Evolutionary conservation across 1,284 basidiomycete species (phyloP).

Genomic region (Trichosporon faecale): DNA sequence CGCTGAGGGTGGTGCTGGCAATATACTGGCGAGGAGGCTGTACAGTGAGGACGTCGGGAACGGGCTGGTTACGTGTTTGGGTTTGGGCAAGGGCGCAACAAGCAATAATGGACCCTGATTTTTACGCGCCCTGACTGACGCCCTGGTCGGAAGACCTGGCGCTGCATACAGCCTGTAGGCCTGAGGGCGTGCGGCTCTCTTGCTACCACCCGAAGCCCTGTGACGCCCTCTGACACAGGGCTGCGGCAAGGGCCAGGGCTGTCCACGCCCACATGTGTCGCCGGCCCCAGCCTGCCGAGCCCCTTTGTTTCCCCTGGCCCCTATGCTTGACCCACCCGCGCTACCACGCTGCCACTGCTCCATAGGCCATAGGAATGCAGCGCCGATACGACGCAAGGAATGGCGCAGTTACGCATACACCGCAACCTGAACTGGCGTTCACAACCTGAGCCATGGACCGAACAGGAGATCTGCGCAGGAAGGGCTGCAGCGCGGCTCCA

Average conservation of each 20-base stretch:
- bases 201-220: background rate
- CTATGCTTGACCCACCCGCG: background rate
- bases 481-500: background rate
- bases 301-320: background rate
- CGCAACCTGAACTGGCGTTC: too few relatives aligned
- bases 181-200: background rate
- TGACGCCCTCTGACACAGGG: background rate
- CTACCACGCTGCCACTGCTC: background rate
- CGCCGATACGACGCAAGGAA: background rate
- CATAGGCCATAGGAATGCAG: background rate
- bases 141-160: background rate
- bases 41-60: background rate
- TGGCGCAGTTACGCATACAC: background rate
- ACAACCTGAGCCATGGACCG: too few relatives aligned
- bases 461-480: background rate
- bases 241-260: background rate
- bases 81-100: background rate
- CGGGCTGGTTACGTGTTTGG: slow-evolving; percentile 1
- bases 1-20: too few relatives aligned
- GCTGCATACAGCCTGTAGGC: too few relatives aligned
- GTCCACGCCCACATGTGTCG: background rate
- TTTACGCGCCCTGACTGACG: background rate
- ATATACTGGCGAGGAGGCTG: too few relatives aligned
- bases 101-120: background rate
- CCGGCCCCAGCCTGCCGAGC: background rate